These are phyloP conservation scores for Yamadazyma diospyri DNA, from an alignment of 1,139 yeast species.

Conservation along the genomic window DNA sequence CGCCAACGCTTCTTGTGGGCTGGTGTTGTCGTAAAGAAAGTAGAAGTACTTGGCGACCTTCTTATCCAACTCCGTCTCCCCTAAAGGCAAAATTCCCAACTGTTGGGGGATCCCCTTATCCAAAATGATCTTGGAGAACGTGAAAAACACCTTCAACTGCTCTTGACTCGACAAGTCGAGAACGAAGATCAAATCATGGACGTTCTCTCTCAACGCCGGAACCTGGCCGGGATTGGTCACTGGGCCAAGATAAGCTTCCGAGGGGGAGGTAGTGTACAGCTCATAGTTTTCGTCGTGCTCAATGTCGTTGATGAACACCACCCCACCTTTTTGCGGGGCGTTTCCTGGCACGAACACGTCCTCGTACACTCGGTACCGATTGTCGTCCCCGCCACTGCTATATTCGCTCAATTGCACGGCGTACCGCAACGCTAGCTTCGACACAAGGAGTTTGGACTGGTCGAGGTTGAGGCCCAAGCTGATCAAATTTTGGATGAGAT, in stretches of 20 bases:
- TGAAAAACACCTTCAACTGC: conserved; percentile 45
- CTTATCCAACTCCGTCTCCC: conserved; percentile 27
- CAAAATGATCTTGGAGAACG: conserved; percentile 49
- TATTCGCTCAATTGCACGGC: conserved; percentile 34
- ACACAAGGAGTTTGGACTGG: conserved; percentile 37
- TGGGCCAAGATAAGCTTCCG: conserved; percentile 32
- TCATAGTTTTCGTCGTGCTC: conserved; percentile 59
- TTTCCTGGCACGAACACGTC: conserved; percentile 26
- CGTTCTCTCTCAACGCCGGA: conserved; percentile 68
- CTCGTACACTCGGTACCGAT: conserved; percentile 34
- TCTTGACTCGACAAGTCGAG: conserved; percentile 56
- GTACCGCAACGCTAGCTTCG: conserved; percentile 43
- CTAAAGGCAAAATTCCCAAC: conserved; percentile 72
- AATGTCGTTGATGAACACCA: conserved; percentile 75
- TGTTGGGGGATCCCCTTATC: conserved; percentile 70
- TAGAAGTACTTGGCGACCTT: conserved; percentile 32
- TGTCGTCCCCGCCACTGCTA: conserved; percentile 38
- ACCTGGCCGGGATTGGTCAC: conserved; percentile 52
- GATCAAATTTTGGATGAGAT: conserved; percentile 24
- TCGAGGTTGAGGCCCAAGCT: conserved; percentile 32
- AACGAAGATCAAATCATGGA: conserved; percentile 72
- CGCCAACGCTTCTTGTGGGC: conserved; percentile 37
- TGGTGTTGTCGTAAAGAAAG: conserved; percentile 28
- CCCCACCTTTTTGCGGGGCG: conserved; percentile 33
- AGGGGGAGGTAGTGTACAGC: conserved; percentile 41